Evolutionary conservation across 2,329 filamentous ascomycete species (phyloP).

Genomic region (Aspergillus fumigatiaffinis): DNA sequence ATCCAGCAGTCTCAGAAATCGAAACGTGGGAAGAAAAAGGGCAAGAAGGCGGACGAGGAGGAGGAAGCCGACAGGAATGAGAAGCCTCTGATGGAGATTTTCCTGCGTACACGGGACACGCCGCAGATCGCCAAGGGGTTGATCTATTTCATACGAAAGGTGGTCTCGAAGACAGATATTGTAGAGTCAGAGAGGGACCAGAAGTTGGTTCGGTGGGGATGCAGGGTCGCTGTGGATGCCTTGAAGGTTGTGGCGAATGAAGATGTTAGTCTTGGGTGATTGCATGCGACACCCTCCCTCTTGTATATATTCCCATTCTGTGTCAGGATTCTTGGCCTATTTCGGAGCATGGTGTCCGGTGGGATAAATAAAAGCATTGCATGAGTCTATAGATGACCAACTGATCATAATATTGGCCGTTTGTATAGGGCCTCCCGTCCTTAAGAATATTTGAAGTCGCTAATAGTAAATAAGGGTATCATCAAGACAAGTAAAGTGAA

Average conservation of each 20-base stretch:
- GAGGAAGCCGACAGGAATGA: conserved; percentile 45
- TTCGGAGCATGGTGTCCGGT: background rate
- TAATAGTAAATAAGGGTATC: background rate
- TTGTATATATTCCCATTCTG: background rate
- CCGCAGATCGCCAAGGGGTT: conserved; percentile 69
- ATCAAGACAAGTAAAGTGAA: background rate
- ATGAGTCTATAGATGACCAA: background rate
- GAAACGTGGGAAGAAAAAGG: conserved; percentile 22
- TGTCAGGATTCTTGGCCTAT: background rate
- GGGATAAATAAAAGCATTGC: background rate
- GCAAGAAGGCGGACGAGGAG: conserved; percentile 14
- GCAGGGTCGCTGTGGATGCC: conserved; percentile 39
- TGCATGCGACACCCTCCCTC: background rate
- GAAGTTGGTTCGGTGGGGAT: conserved; percentile 48
- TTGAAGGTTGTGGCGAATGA: conserved; percentile 33
- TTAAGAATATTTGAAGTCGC: background rate
- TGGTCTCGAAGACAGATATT: conserved; percentile 63
- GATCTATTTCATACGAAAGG: conserved; percentile 74
- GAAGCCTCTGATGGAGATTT: conserved; percentile 60
- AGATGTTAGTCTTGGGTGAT: background rate
- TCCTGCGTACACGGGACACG: conserved; percentile 60
- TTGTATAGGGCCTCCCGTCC: background rate
- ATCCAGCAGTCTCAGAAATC: conserved; percentile 64
- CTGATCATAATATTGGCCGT: background rate
- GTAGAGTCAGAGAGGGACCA: conserved; percentile 49